Evolutionary conservation across 306 rosid species (phyloP).

Genomic region (Styphnolobium japonicum): DNA sequence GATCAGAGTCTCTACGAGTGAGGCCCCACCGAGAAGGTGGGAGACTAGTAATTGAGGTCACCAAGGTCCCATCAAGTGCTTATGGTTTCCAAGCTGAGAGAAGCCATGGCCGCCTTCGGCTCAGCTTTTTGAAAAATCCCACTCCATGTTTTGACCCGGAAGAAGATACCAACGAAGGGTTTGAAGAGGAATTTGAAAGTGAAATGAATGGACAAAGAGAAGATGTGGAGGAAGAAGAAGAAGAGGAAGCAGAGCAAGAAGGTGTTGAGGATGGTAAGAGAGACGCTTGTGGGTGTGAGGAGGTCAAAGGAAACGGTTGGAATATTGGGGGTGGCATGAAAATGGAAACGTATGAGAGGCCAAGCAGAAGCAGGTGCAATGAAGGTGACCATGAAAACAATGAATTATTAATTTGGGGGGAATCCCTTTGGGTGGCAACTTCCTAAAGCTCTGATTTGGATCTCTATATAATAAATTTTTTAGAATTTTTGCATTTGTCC

Average conservation of each 20-base stretch:
- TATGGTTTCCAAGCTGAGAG: conserved; percentile 64
- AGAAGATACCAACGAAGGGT: not conserved
- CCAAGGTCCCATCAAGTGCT: conserved; percentile 39
- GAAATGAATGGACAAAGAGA: conserved; percentile 16
- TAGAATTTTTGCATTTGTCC: conserved; percentile 21
- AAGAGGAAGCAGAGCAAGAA: not conserved
- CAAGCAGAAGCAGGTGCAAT: conserved; percentile 54
- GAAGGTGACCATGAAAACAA: conserved; percentile 54
- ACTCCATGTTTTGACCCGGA: conserved; percentile 20
- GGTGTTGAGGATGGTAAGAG: not conserved
- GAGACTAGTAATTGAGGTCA: conserved; percentile 58
- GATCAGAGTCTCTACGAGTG: conserved; percentile 45
- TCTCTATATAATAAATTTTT: not conserved
- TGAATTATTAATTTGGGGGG: conserved; percentile 40
- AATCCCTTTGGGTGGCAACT: conserved; percentile 59
- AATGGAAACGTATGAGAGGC: conserved; percentile 43
- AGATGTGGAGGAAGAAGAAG: conserved; percentile 12
- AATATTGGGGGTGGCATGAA: conserved; percentile 17
- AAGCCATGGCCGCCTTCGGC: conserved; percentile 78
- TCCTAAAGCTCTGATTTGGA: conserved; percentile 35
- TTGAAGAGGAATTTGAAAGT: conserved; percentile 13
- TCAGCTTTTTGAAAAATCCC: conserved; percentile 36
- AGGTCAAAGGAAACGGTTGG: not conserved
- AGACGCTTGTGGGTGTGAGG: not conserved
- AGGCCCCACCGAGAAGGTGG: conserved; percentile 77